phyloP scores from a whole-genome alignment of 139 green algal species.

The Chara braunii region DNA sequence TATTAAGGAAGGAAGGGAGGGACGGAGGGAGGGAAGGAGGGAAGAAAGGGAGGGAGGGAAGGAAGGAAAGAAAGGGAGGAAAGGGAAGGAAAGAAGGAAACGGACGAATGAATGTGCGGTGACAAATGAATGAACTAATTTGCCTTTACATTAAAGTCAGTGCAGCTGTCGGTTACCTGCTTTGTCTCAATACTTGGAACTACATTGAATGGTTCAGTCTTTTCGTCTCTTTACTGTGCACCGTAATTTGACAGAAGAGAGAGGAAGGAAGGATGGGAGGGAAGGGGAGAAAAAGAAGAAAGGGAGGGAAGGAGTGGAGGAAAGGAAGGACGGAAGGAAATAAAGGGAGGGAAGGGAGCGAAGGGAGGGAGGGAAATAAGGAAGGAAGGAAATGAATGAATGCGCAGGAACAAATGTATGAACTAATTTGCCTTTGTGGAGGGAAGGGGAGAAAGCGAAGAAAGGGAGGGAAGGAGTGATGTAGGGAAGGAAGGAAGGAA shows the following conservation, averaged over 20 bases:
- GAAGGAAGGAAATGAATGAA: not conserved
- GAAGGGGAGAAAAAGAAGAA: not conserved
- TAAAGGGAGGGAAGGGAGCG: not conserved
- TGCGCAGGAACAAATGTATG: conserved; percentile 13
- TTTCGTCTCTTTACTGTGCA: not conserved
- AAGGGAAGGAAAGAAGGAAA: not conserved
- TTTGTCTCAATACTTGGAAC: not conserved
- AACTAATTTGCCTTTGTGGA: conserved; percentile 17
- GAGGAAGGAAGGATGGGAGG: not conserved
- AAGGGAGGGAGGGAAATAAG: not conserved
- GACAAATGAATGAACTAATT: not conserved
- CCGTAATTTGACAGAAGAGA: not conserved
- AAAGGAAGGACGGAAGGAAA: not conserved
- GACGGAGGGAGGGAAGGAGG: not conserved
- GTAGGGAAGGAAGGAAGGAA: not conserved
- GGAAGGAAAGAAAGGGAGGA: not conserved
- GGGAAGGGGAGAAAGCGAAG: not conserved
- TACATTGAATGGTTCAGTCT: not conserved
- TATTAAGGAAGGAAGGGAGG: not conserved
- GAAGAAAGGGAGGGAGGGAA: not conserved
- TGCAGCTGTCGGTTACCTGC: not conserved
- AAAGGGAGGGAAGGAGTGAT: not conserved
- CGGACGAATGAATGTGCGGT: not conserved
- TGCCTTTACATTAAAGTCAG: not conserved
- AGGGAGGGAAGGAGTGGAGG: not conserved